A percentile compares a stretch with the other conserved stretches of the same genome.
Conservation (phyloP, 805 yeast genomes). For the Saturnispora silvae region DNA sequence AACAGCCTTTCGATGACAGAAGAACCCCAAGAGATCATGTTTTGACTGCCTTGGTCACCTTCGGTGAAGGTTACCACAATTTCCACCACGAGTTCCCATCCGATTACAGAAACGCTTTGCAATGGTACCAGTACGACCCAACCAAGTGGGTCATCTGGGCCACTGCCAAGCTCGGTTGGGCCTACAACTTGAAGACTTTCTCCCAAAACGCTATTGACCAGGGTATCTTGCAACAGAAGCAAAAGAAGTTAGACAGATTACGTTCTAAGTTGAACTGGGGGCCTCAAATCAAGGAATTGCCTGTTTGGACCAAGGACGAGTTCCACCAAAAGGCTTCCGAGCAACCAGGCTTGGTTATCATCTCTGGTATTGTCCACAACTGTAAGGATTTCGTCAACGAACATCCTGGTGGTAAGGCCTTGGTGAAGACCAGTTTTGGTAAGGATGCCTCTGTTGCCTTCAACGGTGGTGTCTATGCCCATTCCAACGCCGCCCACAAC, state of each 20-base stretch:
- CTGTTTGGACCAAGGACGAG: conserved; percentile 62
- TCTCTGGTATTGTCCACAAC: conserved; percentile 73
- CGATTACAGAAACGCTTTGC: conserved; percentile 78
- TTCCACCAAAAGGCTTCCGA: conserved; percentile 42
- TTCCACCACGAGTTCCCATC: conserved; percentile 88
- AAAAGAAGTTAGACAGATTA: conserved; percentile 61
- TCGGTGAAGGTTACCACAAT: conserved; percentile 85
- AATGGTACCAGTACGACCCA: conserved; percentile 85
- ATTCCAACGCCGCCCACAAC: conserved; percentile 80
- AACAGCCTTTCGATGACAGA: conserved; percentile 77
- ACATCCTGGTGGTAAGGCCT: conserved; percentile 79
- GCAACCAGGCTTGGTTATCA: conserved; percentile 50
- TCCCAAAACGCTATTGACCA: conserved; percentile 76
- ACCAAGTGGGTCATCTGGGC: conserved; percentile 55
- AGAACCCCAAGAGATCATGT: conserved; percentile 81
- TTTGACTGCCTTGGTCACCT: conserved; percentile 70
- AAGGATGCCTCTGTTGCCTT: conserved; percentile 79
- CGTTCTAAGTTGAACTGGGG: conserved; percentile 67
- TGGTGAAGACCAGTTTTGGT: conserved; percentile 60
- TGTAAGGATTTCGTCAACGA: conserved; percentile 57
- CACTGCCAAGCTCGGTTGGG: conserved; percentile 55
- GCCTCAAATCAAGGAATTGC: conserved; percentile 50
- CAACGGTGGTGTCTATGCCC: conserved; percentile 79
- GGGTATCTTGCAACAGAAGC: conserved; percentile 74
- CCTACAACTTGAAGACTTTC: conserved; percentile 64